Conservation (phyloP, 768 basidiomycete genomes). For the Mrakia frigida region DNA sequence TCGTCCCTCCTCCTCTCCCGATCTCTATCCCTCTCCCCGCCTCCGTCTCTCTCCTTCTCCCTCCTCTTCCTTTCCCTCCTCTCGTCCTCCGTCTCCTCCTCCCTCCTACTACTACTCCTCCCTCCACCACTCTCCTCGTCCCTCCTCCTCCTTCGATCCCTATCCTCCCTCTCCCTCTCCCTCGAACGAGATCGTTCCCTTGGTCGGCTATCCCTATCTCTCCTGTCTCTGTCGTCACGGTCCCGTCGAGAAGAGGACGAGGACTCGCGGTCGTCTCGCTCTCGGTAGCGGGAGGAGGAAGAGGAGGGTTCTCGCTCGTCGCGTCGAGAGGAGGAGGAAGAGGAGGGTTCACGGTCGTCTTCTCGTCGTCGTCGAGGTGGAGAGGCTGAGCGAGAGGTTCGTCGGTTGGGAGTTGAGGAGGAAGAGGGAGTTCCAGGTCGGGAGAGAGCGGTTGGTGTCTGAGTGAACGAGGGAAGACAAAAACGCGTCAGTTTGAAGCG, state of each 20-base stretch:
- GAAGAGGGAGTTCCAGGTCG: conserved; percentile 44
- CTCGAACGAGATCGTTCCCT: conserved; percentile 12
- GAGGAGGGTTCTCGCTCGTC: conserved; percentile 34
- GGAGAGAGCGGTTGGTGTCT: conserved; percentile 45
- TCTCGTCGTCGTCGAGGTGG: background rate
- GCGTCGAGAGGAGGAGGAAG: conserved; percentile 40
- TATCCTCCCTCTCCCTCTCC: background rate
- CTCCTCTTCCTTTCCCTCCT: conserved; percentile 19
- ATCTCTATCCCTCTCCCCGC: conserved; percentile 2
- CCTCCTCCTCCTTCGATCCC: conserved; percentile 16
- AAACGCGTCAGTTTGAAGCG: conserved; percentile 40
- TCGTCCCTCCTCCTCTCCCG: conserved; percentile 18
- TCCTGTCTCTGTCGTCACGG: conserved; percentile 35
- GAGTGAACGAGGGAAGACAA: conserved; percentile 45
- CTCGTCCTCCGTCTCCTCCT: conserved; percentile 6
- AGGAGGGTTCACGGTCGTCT: conserved; percentile 34
- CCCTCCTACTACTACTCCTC: background rate
- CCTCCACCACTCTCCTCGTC: background rate
- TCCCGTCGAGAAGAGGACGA: conserved; percentile 43
- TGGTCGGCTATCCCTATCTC: background rate
- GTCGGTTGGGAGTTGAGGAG: conserved; percentile 33
- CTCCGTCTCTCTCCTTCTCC: conserved; percentile 10
- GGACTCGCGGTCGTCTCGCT: conserved; percentile 42
- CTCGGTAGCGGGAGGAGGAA: conserved; percentile 34
- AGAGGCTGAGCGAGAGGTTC: background rate